These are phyloP conservation scores for Candida sp. DNA, from an alignment of 1,139 yeast genomes.

Conservation along the genomic window DNA sequence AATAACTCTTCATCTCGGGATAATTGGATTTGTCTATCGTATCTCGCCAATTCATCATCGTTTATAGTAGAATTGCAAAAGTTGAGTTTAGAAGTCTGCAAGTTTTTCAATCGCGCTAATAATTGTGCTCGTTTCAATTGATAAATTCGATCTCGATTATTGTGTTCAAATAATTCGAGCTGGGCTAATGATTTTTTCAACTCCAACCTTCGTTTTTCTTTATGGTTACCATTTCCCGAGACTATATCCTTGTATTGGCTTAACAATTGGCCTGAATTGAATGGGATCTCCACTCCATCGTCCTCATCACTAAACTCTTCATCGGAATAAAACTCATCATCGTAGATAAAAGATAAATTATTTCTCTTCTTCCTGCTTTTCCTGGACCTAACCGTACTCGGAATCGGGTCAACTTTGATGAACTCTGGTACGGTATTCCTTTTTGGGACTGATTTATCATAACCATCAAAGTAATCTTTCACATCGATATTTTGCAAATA, in stretches of 20 bases:
- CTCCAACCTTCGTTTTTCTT: conserved; percentile 22
- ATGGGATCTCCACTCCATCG: not conserved
- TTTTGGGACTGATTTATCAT: conserved; percentile 1
- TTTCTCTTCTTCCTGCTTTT: not conserved
- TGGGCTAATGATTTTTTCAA: conserved; percentile 15
- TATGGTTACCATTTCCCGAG: conserved; percentile 21
- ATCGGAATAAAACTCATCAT: not conserved
- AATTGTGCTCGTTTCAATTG: conserved; percentile 19
- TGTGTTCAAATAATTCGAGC: conserved; percentile 13
- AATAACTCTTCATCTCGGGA: conserved; percentile 34
- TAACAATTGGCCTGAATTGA: not conserved
- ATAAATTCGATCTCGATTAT: conserved; percentile 19
- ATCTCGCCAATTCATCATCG: conserved; percentile 26
- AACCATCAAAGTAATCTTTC: conserved; percentile 3
- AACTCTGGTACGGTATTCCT: not conserved
- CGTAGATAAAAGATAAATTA: not conserved
- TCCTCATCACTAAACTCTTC: not conserved
- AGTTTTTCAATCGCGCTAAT: conserved; percentile 20
- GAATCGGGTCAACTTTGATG: not conserved
- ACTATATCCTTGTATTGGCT: conserved; percentile 17
- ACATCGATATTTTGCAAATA: conserved; percentile 7
- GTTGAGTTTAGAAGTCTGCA: conserved; percentile 23
- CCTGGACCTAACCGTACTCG: conserved; percentile 2
- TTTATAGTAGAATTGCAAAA: conserved; percentile 19
- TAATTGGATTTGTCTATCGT: conserved; percentile 13